Evolutionary conservation across 2,329 filamentous ascomycete genomes (phyloP).

Genomic region (Claviceps spartinae): DNA sequence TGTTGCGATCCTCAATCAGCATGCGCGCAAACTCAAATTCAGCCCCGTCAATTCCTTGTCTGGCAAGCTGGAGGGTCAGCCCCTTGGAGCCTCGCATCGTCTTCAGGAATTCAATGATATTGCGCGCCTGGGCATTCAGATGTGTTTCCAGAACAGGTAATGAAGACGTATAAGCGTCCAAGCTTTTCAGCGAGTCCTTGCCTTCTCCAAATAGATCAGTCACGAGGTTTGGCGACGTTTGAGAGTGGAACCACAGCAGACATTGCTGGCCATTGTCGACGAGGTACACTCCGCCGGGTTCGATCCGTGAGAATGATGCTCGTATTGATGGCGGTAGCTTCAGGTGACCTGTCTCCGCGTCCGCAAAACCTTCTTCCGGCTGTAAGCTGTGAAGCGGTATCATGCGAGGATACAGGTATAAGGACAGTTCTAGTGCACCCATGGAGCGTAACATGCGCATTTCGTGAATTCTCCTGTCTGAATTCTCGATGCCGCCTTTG

Average conservation of each 20-base stretch:
- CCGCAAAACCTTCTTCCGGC: constrained; percentile 82
- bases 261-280: constrained; percentile 92
- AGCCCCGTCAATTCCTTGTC: constrained; percentile 85
- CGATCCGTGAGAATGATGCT: constrained; percentile 74
- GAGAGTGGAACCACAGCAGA: constrained; percentile 81
- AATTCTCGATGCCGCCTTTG: constrained; percentile 83
- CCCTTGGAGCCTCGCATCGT: constrained; percentile 74
- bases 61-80: constrained; percentile 74
- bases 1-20: constrained; percentile 88
- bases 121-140: constrained; percentile 86
- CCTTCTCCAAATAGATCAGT: constrained; percentile 79
- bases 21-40: constrained; percentile 93
- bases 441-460: constrained; percentile 82
- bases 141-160: constrained; percentile 82
- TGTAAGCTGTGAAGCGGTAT: constrained; percentile 82
- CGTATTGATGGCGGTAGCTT: constrained; percentile 70
- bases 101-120: constrained; percentile 78
- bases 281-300: constrained; percentile 86
- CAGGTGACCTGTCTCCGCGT: constrained; percentile 70
- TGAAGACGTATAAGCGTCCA: constrained; percentile 70
- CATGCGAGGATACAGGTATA: constrained; percentile 93
- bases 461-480: constrained; percentile 81
- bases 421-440: constrained; percentile 69
- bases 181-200: constrained; percentile 50
- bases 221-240: constrained; percentile 84